A percentile compares a stretch with the other conserved stretches of the same genome.
Evolutionary conservation across 768 basidiomycete species (phyloP).

Genomic region (Melanogaster broomeanus): DNA sequence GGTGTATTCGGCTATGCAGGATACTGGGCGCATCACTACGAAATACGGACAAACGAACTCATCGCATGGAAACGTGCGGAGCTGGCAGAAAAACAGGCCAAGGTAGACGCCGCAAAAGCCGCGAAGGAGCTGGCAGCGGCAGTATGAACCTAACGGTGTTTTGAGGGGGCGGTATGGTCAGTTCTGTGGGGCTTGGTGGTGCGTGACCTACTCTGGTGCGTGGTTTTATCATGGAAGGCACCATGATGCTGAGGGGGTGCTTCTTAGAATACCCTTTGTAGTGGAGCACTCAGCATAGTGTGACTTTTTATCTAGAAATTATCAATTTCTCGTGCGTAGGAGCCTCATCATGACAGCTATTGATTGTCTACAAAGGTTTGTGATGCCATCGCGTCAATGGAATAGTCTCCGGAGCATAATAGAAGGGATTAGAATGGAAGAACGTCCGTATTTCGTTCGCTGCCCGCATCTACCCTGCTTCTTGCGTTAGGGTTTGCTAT

Average conservation of each 20-base stretch:
- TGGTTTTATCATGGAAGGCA: constrained; percentile 4
- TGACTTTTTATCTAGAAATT: constrained; percentile 19
- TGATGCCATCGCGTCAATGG: constrained; percentile 2
- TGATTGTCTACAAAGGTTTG: constrained; percentile 1
- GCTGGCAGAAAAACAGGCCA: constrained; percentile 49
- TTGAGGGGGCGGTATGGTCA: background rate
- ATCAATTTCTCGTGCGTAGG: constrained; percentile 9
- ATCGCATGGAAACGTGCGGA: constrained; percentile 64
- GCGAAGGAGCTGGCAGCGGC: constrained; percentile 33
- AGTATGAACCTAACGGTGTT: constrained; percentile 16
- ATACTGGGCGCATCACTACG: constrained; percentile 74
- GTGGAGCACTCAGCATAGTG: constrained; percentile 9
- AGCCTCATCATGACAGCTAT: background rate
- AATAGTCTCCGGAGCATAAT: background rate
- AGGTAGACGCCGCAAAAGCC: constrained; percentile 30
- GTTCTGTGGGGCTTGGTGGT: background rate
- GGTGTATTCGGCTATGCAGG: constrained; percentile 70
- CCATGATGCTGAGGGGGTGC: constrained; percentile 7
- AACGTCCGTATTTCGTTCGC: background rate
- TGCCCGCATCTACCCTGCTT: background rate
- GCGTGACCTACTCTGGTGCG: constrained; percentile 19
- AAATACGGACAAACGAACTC: constrained; percentile 58
- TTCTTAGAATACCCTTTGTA: constrained; percentile 7
- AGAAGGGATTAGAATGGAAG: background rate
- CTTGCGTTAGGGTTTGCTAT: background rate